phyloP scores from a whole-genome alignment of 495 filamentous ascomycete genomes.

The Tuber umbilicatum region DNA sequence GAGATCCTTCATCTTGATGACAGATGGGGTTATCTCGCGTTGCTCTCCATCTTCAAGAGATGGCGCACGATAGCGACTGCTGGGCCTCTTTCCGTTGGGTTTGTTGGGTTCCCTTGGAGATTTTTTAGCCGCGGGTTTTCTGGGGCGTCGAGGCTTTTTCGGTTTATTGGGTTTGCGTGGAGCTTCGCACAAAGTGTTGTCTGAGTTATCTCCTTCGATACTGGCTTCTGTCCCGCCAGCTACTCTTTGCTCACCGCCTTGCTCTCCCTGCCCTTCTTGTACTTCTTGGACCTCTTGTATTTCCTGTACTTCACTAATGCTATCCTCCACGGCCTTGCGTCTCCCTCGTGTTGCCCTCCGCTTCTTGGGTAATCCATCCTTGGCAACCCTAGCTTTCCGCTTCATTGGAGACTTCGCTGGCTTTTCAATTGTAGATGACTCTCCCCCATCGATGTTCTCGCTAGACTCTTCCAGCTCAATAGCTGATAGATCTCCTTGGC shows the following conservation, averaged over 20 bases:
- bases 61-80: conserved; percentile 48
- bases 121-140: conserved; percentile 20
- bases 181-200: conserved; percentile 32
- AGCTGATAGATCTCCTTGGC: neutral
- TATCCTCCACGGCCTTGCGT: conserved; percentile 22
- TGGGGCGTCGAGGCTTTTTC: conserved; percentile 37
- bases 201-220: conserved; percentile 21
- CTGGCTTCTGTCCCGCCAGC: conserved; percentile 16
- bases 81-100: conserved; percentile 22
- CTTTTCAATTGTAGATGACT: neutral
- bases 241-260: conserved; percentile 41
- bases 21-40: conserved; percentile 59
- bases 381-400: neutral
- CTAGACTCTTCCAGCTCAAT: neutral
- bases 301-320: conserved; percentile 19
- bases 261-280: conserved; percentile 29
- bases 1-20: conserved; percentile 75
- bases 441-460: neutral
- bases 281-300: conserved; percentile 20
- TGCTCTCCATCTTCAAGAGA: conserved; percentile 75
- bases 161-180: conserved; percentile 34
- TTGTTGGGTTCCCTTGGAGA: conserved; percentile 27
- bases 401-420: neutral
- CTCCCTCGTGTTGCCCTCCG: conserved; percentile 13
- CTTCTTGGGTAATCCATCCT: neutral